Evolutionary conservation across 306 rosid genomes (phyloP), one percentile per base, ranked within the genome.

Genomic region (Lathyrus tuberosus): DNA sequence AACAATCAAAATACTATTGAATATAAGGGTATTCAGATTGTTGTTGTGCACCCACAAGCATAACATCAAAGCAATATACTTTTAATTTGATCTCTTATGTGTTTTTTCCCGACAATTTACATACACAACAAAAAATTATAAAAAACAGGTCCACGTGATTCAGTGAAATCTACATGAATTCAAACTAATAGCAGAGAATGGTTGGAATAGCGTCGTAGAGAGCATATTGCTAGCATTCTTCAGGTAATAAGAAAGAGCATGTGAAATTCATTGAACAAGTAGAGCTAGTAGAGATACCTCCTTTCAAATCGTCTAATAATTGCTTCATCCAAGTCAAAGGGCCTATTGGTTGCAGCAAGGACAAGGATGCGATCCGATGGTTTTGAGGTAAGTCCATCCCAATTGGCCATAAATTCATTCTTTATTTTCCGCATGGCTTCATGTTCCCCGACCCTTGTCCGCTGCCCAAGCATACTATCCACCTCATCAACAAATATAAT

Each of bases 361-460:
- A 94, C 98, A 65, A 94, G 98, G 63, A 90, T 89, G 44, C 87
- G 79, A 76, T 90, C 96, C 1, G 80, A 83, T 7, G 88, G 82
- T 69, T 82, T 87, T 61, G 95, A 76, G 88, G 79, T 62, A 59
- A 94, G 92, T 49, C 97, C 97, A 24, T 94, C 98, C 98, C 98
- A 90, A 42, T 84, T 97, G 64, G 84, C 63, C 97, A 90, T 88
- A 71, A 94, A 90, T 70, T 94, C 98, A 65, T 94, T 90, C 81
- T 94, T 94, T 49, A 94, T 94, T 83, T 94, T 94, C 31, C 98
- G 78, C 98, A 94, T 88, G 68, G 97, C 97, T 82, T 94, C 98
- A 69, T 94, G 98, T 83, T 94, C 97, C 72, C 98, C 98, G 11
- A 84, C 92, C 81, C 97, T 86, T 22, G 96, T 85, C 10, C 97